Base-by-base conservation (phyloP, 345 rosid genomes). In the Mallotus nudiflorus region DNA sequence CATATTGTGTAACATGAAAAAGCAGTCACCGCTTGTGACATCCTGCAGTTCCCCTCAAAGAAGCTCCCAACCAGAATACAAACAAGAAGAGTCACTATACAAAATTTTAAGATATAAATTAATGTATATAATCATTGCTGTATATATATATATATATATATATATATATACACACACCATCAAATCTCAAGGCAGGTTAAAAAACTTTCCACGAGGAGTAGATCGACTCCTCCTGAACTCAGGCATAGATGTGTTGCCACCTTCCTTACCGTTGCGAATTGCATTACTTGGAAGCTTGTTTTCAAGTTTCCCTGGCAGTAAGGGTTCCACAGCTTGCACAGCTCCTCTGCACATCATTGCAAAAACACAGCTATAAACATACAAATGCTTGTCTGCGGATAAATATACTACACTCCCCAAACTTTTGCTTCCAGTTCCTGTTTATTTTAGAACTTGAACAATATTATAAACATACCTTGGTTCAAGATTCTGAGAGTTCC, bases 161-260 rank as follows among this genome's bases (percentile, higher is more conserved):
- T 51, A 51, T 51, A n/a, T 51, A 51, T n/a, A 51, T 51, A n/a
- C 4, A 66, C 58, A 48, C 37, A 16, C 27, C 35, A 45, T 28
- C 49, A 61, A 48, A 57, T 66, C 72, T 82, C 82, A 85, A 48
- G 91, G 83, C 62, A 80, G 73, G 62, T 73, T 65, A 55, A 79
- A 77, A 67, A 86, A 84, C 74, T 87, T 89, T 58, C 89, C 89
- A 0, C 89, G 90, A 67, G 93, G 87, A 27, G 88, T 82, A n/a
- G 91, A 91, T 62, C 86, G 82, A 66, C 90, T 91, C 80, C 97
- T 83, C 68, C 88, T 84, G 62, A 87, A 80, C 67, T 87, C 94
- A 19, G 84, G 82, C 79, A 76, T 59, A 1, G 87, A 77, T 69
- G 73, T 62, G 54, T 73, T 80, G 35, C 74, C 84, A 61, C 80